Conservation (phyloP, 139 green algal species). For the Chlamydomonas asymmetrica region DNA sequence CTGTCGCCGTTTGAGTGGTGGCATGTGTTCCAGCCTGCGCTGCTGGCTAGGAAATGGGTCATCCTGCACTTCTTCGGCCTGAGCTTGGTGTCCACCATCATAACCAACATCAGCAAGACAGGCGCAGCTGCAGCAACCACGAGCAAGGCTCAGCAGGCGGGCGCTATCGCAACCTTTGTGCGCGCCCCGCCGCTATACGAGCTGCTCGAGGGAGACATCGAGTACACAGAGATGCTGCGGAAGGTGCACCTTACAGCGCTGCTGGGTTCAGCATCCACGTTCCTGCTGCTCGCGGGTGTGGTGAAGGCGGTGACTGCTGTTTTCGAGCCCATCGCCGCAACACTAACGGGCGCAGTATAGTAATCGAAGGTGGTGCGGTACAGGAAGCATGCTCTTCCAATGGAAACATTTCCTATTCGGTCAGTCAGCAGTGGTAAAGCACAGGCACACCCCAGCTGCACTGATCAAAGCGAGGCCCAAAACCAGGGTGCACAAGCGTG, state of each 20-base stretch:
- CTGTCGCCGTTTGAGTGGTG: not conserved
- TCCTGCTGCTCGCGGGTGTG: not conserved
- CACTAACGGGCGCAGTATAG: no score
- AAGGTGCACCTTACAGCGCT: conserved; percentile 18
- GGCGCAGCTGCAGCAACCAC: not conserved
- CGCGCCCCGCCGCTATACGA: conserved; percentile 16
- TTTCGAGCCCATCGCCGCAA: no score
- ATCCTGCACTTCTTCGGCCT: conserved; percentile 9
- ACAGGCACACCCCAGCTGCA: no score
- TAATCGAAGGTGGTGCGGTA: no score
- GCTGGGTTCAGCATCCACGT: not conserved
- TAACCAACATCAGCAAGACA: not conserved
- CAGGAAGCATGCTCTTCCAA: no score
- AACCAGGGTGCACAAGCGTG: no score
- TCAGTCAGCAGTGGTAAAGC: no score
- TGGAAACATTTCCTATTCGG: no score
- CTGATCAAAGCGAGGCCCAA: no score
- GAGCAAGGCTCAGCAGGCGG: not conserved
- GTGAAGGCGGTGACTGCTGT: not conserved
- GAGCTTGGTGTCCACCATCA: conserved; percentile 7
- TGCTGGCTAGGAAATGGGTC: conserved; percentile 19
- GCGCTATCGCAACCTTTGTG: not conserved
- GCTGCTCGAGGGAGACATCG: conserved; percentile 11
- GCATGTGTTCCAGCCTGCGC: not conserved
- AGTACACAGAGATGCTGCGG: conserved; percentile 11